Percentiles rank a stretch among this genome's conserved stretches.
These are phyloP conservation scores for Phascolomyces articulosus DNA, from an alignment of 371 early-diverging fungal species.

Conservation along the genomic window DNA sequence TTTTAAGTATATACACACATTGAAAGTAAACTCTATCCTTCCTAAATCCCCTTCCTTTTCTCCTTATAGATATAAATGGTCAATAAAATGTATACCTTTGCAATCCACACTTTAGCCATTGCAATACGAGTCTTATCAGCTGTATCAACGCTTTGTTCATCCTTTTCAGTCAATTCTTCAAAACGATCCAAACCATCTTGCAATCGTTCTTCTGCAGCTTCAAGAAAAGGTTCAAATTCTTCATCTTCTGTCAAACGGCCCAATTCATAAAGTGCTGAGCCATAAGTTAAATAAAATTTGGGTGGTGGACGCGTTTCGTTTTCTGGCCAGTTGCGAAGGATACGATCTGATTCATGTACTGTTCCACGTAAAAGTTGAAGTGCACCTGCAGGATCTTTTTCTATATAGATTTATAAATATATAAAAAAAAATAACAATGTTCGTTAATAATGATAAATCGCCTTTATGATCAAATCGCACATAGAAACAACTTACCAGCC, in stretches of 20 bases:
- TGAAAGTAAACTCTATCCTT: too few relatives aligned
- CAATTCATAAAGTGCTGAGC: conserved; percentile 58
- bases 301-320: conserved; percentile 35
- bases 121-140: conserved; percentile 32
- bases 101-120: conserved; percentile 41
- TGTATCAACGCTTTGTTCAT: conserved; percentile 10
- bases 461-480: too few relatives aligned
- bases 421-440: too few relatives aligned
- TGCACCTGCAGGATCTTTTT: conserved; percentile 31
- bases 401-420: conserved; percentile 5
- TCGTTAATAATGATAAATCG: too few relatives aligned
- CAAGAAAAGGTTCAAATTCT: conserved; percentile 44
- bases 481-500: conserved; percentile 33
- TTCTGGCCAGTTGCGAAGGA: conserved; percentile 55
- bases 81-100: conserved; percentile 34
- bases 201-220: conserved; percentile 51
- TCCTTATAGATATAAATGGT: background rate
- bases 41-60: background rate
- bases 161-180: conserved; percentile 16
- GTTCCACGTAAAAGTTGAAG: conserved; percentile 57
- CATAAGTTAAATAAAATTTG: conserved; percentile 58
- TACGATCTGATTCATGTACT: conserved; percentile 66
- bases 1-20: background rate
- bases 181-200: conserved; percentile 30
- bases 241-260: conserved; percentile 51